Evolutionary conservation across 169 alveolate species (phyloP).

Genomic region (Babesia caballi): DNA sequence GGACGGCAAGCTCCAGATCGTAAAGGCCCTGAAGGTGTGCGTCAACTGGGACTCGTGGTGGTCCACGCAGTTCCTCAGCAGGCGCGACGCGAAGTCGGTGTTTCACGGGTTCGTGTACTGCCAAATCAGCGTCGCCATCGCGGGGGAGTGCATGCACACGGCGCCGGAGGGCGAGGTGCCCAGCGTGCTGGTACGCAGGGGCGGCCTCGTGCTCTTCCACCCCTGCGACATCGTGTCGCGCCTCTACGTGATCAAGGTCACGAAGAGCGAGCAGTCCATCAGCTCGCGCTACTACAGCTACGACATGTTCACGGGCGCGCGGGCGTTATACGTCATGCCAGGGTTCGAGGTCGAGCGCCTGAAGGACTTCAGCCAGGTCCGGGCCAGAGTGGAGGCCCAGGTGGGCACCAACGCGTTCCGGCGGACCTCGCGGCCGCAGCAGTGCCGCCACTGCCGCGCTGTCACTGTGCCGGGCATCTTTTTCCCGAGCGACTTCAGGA

Average conservation of each 20-base stretch:
- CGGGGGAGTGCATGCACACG: neutral
- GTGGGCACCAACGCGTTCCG: neutral
- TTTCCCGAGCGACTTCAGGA: conserved; percentile 31
- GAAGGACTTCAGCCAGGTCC: conserved; percentile 3
- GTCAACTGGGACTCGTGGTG: conserved; percentile 86
- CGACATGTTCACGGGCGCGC: conserved; percentile 59
- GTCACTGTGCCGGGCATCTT: conserved; percentile 5
- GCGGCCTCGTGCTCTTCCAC: conserved; percentile 52
- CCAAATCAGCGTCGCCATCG: conserved; percentile 9
- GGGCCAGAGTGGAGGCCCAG: neutral
- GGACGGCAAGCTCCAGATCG: conserved; percentile 78
- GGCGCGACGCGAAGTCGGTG: conserved; percentile 84
- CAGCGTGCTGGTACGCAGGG: conserved; percentile 28
- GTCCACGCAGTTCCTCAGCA: conserved; percentile 81
- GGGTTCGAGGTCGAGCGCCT: conserved; percentile 59
- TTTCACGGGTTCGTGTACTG: conserved; percentile 70
- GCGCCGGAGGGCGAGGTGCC: conserved; percentile 8
- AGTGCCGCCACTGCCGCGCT: conserved; percentile 54
- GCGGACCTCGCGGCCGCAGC: neutral
- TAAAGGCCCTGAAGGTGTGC: conserved; percentile 78
- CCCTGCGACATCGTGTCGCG: conserved; percentile 63
- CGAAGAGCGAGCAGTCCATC: conserved; percentile 41
- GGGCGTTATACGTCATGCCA: conserved; percentile 59
- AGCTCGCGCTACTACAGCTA: conserved; percentile 44
- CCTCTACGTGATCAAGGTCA: conserved; percentile 57